These are phyloP conservation scores for Globisporangium perplexum DNA, from an alignment of 352 stramenopile species.

Conservation along the genomic window DNA sequence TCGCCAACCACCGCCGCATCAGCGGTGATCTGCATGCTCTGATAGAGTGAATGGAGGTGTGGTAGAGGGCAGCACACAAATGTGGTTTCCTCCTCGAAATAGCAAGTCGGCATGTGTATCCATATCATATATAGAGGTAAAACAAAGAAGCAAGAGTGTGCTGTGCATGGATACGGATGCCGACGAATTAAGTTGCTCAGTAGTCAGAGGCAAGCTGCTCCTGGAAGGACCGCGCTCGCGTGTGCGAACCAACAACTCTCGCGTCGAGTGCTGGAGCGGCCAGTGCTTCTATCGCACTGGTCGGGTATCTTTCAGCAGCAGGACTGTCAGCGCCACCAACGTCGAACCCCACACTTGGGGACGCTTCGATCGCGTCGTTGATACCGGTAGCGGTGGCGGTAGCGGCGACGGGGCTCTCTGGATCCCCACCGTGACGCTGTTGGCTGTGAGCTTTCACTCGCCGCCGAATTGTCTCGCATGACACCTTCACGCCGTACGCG, in stretches of 20 bases:
- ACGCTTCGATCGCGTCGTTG: not conserved
- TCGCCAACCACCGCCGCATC: not conserved
- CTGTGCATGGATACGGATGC: too few relatives aligned
- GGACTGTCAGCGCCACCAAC: not conserved
- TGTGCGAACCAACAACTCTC: not conserved
- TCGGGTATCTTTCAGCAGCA: not conserved
- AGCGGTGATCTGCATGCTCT: not conserved
- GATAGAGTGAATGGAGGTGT: too few relatives aligned
- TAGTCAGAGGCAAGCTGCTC: conserved; percentile 3
- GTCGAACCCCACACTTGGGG: not conserved
- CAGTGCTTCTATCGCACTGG: not conserved
- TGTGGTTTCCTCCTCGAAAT: too few relatives aligned
- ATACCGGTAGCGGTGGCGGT: not conserved
- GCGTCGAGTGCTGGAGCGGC: not conserved
- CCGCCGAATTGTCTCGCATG: conserved; percentile 63
- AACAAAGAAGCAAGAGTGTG: too few relatives aligned
- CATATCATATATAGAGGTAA: too few relatives aligned
- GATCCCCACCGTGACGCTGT: conserved; percentile 8
- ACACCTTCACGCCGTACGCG: conserved; percentile 47
- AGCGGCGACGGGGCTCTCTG: not conserved
- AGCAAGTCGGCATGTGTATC: too few relatives aligned
- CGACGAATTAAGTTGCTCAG: too few relatives aligned
- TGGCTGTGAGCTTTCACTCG: conserved; percentile 59
- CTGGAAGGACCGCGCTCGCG: conserved; percentile 8
- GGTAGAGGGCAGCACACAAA: too few relatives aligned